Evolutionary conservation across 176 grass and related monocot genomes (phyloP), one percentile per base, ranked within the genome.

Genomic region (Microstegium vimineum): DNA sequence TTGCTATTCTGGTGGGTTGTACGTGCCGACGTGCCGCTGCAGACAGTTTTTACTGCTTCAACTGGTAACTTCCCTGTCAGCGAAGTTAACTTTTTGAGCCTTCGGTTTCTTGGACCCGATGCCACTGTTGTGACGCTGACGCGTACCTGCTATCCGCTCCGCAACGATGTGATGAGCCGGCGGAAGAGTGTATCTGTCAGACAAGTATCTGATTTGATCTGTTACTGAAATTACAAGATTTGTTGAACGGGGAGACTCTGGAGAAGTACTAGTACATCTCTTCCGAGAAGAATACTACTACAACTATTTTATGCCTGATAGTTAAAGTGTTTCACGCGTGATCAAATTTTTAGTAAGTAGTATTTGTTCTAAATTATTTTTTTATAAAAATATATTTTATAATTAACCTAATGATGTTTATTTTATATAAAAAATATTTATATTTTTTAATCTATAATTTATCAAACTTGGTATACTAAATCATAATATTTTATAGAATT

Each of bases 81-180:
- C 34, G 77, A 79, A 79, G 43, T 46, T 46, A 46, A 66, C 62
- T 80, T 78, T 80, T 78, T 31, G n/a, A 6, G 28, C 74, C 78
- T 54, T 22, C 64, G 78, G 78, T 80, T 80, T 37, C 77, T 80
- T 80, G 45, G 77, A 80, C 78, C 78, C 7, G 16, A 69, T 49
- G 62, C 62, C 33, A 67, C 31, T 36, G 30, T 34, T 67, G 7
- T 62, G 86, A 88, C 11, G 7, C 17, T 49, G 81, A 69, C 49
- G 31, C 35, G 38, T 52, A 62, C 37, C 69, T 84, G 26, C 75
- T 10, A 66, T 62, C 49, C 47, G n/a, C 37, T 25, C 49, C 47
- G n/a, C 37, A 18, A 36, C 10, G 38, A 76, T 37, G 38, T 62
- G 65, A 22, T 11, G 9, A 36, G 6, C 6, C 26, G 16, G 28